Conservation (phyloP, 2,329 filamentous ascomycete genomes). For the Aspergillus sp. region DNA sequence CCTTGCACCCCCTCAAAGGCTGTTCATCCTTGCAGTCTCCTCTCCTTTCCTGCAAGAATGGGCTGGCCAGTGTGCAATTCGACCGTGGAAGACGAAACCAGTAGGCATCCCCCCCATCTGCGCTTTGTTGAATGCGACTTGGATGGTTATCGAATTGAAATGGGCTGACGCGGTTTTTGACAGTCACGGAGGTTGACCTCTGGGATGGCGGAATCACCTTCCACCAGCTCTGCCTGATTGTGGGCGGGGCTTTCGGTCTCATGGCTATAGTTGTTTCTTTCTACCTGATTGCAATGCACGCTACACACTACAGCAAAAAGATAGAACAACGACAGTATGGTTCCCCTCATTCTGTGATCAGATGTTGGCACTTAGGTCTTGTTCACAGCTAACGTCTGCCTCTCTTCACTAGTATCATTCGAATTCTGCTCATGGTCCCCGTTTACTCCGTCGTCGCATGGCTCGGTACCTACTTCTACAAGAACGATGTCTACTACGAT, state of each 20-base stretch:
- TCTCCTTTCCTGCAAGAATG: slow-evolving; percentile 32
- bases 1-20: slow-evolving; percentile 6
- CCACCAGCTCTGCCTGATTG: slow-evolving; percentile 57
- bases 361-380: not conserved
- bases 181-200: slow-evolving; percentile 53
- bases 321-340: slow-evolving; percentile 62
- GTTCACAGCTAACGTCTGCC: slow-evolving; percentile 5
- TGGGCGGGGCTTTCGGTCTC: slow-evolving; percentile 56
- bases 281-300: slow-evolving; percentile 59
- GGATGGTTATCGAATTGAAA: not conserved
- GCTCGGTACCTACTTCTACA: slow-evolving; percentile 73
- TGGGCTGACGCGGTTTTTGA: slow-evolving; percentile 9
- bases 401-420: slow-evolving; percentile 65
- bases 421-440: slow-evolving; percentile 85
- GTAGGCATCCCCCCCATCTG: slow-evolving; percentile 29
- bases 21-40: slow-evolving; percentile 9
- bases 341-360: not conserved
- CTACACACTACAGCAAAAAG: slow-evolving; percentile 61
- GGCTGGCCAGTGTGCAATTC: slow-evolving; percentile 54
- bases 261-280: slow-evolving; percentile 55
- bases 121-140: slow-evolving; percentile 11
- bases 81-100: slow-evolving; percentile 50
- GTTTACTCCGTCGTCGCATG: slow-evolving; percentile 76
- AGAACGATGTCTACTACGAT: slow-evolving; percentile 76
- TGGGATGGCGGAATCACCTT: slow-evolving; percentile 57